Percentiles rank a stretch among this genome's conserved stretches.
Evolutionary conservation across 768 basidiomycete species (phyloP).

Genomic region (Tricholoma terreum): DNA sequence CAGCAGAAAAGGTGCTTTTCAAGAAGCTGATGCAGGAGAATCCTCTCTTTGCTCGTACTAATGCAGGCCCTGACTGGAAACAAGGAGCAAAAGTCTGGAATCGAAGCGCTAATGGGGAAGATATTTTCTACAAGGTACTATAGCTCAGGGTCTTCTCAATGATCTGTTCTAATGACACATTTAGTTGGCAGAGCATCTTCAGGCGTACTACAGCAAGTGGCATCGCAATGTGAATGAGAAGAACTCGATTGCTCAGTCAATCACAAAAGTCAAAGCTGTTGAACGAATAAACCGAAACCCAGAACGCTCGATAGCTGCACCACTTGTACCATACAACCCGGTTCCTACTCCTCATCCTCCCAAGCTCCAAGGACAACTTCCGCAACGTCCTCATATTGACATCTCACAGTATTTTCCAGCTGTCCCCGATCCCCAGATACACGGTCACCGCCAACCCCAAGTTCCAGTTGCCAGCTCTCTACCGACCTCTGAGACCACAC

Average conservation of each 20-base stretch:
- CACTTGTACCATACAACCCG: background rate
- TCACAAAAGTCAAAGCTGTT: background rate
- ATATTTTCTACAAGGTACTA: no score
- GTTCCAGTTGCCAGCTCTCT: background rate
- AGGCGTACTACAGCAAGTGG: background rate
- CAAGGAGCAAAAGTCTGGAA: background rate
- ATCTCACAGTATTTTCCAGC: background rate
- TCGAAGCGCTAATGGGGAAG: background rate
- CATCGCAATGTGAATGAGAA: background rate
- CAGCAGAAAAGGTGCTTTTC: slow-evolving; percentile 21
- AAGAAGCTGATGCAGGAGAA: slow-evolving; percentile 14
- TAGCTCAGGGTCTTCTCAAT: no score
- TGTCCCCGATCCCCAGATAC: background rate
- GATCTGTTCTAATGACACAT: no score
- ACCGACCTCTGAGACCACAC: background rate
- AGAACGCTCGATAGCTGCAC: background rate
- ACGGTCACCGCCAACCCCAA: background rate
- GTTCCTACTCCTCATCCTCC: background rate
- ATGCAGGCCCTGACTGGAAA: background rate
- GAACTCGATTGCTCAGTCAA: background rate
- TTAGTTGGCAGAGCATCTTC: no score
- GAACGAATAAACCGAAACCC: background rate
- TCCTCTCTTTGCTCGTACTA: background rate
- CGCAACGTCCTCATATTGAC: background rate
- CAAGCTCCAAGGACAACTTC: background rate